These are phyloP conservation scores for Aphanomyces euteiches DNA, from an alignment of 352 stramenopile genomes.

Conservation along the genomic window DNA sequence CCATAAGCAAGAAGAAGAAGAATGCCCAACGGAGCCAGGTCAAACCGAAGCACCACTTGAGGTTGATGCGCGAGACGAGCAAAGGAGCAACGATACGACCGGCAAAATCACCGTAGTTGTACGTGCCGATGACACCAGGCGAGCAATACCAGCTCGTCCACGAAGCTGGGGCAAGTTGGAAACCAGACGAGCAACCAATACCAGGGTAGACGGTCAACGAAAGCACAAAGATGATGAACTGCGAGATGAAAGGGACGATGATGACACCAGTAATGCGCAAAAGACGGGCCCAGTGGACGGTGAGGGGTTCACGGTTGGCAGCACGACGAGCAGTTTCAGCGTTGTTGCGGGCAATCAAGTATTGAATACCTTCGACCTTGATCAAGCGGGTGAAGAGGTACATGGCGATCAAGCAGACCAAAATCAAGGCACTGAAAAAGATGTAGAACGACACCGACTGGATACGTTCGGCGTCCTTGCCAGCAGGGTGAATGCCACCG, in stretches of 20 bases:
- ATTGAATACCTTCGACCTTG: conserved; percentile 45
- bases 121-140: conserved; percentile 48
- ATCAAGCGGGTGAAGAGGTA: conserved; percentile 44
- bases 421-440: conserved; percentile 55
- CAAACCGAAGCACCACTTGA: conserved; percentile 44
- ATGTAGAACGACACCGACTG: conserved; percentile 48
- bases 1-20: conserved; percentile 54
- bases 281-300: conserved; percentile 38
- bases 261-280: conserved; percentile 50
- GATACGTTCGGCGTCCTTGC: conserved; percentile 35
- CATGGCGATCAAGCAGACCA: conserved; percentile 48
- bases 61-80: conserved; percentile 57
- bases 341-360: conserved; percentile 51
- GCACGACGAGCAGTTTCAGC: conserved; percentile 34
- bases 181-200: conserved; percentile 44
- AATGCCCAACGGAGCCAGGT: conserved; percentile 46
- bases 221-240: conserved; percentile 60
- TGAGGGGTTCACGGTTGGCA: conserved; percentile 34
- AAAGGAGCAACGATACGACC: conserved; percentile 48
- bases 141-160: conserved; percentile 47
- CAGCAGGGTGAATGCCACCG: conserved; percentile 45
- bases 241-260: conserved; percentile 44
- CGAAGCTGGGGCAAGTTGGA: conserved; percentile 25
- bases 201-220: conserved; percentile 50
- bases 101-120: conserved; percentile 67